A percentile compares a stretch with the other conserved stretches of the same genome.
Evolutionary conservation across 805 yeast genomes (phyloP).

Genomic region (Pichia exigua): DNA sequence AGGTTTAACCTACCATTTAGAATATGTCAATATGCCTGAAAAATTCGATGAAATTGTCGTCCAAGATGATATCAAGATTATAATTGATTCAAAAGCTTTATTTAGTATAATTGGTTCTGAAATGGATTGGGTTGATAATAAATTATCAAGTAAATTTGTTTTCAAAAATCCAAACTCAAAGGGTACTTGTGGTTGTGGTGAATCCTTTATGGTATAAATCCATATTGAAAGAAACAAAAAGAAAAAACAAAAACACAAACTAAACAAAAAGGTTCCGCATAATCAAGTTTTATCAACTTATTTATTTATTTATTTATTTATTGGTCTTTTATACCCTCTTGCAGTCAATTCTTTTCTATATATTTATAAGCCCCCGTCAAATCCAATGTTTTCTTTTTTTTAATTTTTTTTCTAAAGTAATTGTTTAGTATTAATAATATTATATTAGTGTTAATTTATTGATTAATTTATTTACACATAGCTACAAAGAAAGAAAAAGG

Average conservation of each 20-base stretch:
- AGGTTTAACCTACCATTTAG: conserved; percentile 84
- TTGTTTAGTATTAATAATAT: no score
- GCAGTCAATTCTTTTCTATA: background rate
- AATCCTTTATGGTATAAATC: conserved; percentile 84
- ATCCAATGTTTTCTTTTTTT: no score
- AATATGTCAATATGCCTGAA: conserved; percentile 85
- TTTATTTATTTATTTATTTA: background rate
- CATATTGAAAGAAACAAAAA: no score
- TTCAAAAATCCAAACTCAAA: conserved; percentile 94
- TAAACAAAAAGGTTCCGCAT: no score
- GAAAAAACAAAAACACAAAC: no score
- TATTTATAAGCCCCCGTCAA: no score
- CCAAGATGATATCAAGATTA: conserved; percentile 88
- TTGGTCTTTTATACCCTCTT: background rate
- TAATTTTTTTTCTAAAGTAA: no score
- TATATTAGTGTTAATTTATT: no score
- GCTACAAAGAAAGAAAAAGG: background rate
- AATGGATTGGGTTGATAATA: conserved; percentile 98
- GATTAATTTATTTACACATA: background rate
- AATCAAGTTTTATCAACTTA: background rate
- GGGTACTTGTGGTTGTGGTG: conserved; percentile 99
- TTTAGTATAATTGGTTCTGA: conserved; percentile 94
- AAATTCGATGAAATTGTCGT: conserved; percentile 90
- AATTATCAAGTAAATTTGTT: conserved; percentile 78
- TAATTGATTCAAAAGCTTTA: conserved; percentile 92